A percentile compares a stretch with the other conserved stretches of the same genome.
phyloP scores from a whole-genome alignment of 192 early-diverging fungal species.

The Entomortierella lignicola region DNA sequence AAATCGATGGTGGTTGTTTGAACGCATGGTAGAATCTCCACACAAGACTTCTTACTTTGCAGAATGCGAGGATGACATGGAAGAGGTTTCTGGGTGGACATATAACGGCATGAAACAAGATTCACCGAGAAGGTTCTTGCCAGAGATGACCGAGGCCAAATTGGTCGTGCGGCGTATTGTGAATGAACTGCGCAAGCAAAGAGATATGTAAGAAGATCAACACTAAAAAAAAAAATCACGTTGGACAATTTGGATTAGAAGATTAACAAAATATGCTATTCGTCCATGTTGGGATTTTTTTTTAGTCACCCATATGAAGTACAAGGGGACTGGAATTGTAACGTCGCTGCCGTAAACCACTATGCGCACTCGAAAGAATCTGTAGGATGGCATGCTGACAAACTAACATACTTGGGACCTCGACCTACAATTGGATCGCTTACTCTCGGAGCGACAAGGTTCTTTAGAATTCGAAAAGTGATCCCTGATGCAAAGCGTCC shows the following conservation, averaged over 20 bases:
- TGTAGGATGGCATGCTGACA: slow-evolving; percentile 59
- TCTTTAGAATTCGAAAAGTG: slow-evolving; percentile 56
- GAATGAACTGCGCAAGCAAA: slow-evolving; percentile 37
- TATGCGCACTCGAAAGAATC: slow-evolving; percentile 57
- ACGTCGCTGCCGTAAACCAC: slow-evolving; percentile 56
- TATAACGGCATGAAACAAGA: slow-evolving; percentile 43
- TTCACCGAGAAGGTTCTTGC: slow-evolving; percentile 29
- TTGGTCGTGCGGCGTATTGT: slow-evolving; percentile 40
- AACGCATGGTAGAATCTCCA: slow-evolving; percentile 49
- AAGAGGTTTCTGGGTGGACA: slow-evolving; percentile 38
- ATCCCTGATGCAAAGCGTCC: slow-evolving; percentile 37
- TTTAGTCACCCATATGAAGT: slow-evolving; percentile 51
- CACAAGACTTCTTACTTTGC: slow-evolving; percentile 52
- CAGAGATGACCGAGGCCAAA: slow-evolving; percentile 55
- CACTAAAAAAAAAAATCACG: too few relatives aligned
- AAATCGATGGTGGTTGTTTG: slow-evolving; percentile 57
- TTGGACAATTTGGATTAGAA: too few relatives aligned
- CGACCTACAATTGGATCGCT: slow-evolving; percentile 56
- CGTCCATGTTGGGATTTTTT: not conserved
- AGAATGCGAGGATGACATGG: slow-evolving; percentile 26
- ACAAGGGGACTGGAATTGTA: slow-evolving; percentile 56
- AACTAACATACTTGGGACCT: slow-evolving; percentile 55
- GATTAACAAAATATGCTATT: not conserved
- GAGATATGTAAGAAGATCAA: slow-evolving; percentile 21
- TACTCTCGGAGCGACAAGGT: slow-evolving; percentile 55